A percentile compares a stretch with the other conserved stretches of the same genome.
Evolutionary conservation across 139 green algal species (phyloP).

Genomic region (Coelastrella sp.): DNA sequence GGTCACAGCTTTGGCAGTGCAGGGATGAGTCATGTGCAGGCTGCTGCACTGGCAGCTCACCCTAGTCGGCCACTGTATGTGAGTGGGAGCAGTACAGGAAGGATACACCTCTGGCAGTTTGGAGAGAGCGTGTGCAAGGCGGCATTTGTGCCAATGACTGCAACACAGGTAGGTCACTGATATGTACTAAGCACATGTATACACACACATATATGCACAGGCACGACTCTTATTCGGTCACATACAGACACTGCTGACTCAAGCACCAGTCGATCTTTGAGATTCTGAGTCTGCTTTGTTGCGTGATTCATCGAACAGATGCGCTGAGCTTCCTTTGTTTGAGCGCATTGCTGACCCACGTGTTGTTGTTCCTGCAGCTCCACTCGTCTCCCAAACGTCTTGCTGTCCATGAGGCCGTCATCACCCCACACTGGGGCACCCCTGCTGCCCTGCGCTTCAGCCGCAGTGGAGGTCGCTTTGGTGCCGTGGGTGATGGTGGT

Average conservation of each 20-base stretch:
- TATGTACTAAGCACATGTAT: too few relatives aligned
- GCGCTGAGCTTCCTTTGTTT: too few relatives aligned
- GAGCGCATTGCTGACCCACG: neutral
- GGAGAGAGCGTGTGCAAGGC: constrained; percentile 48
- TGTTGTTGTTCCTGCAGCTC: constrained; percentile 2
- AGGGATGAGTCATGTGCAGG: constrained; percentile 15
- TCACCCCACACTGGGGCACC: constrained; percentile 46
- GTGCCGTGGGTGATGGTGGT: constrained; percentile 77
- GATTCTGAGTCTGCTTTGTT: too few relatives aligned
- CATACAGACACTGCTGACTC: too few relatives aligned
- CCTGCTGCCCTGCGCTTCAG: constrained; percentile 71
- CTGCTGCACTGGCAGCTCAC: constrained; percentile 37
- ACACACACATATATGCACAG: too few relatives aligned
- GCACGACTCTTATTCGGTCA: too few relatives aligned
- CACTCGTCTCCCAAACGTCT: neutral
- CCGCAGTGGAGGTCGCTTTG: constrained; percentile 77
- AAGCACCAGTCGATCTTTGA: too few relatives aligned
- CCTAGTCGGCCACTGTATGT: constrained; percentile 42
- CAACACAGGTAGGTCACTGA: constrained; percentile 28
- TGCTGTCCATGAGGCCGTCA: constrained; percentile 20
- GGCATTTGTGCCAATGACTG: constrained; percentile 59
- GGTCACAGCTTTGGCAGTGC: constrained; percentile 35
- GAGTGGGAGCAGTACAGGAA: constrained; percentile 59
- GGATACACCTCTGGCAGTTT: constrained; percentile 79
- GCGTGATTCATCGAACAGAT: too few relatives aligned